Conservation (phyloP, 2,329 filamentous ascomycete species). For the Zymoseptoria pseudotritici region DNA sequence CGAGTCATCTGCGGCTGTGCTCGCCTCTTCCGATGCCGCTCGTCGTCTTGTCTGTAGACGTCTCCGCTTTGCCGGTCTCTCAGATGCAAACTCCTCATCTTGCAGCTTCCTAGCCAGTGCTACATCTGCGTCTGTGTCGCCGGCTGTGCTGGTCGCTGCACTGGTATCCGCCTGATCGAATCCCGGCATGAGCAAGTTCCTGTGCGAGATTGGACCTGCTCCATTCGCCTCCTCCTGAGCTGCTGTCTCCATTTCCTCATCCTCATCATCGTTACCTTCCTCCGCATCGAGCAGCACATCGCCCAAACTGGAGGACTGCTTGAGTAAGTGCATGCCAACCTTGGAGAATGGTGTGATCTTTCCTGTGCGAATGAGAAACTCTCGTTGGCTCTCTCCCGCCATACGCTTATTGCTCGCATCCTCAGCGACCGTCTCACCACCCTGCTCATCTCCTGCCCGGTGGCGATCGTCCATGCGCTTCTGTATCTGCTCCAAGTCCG, state of each 20-base stretch:
- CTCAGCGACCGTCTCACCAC: constrained; percentile 34
- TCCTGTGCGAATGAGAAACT: constrained; percentile 88
- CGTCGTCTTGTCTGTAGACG: constrained; percentile 26
- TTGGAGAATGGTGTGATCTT: constrained; percentile 96
- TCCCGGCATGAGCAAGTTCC: constrained; percentile 42
- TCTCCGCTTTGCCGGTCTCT: constrained; percentile 36
- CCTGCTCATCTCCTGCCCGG: constrained; percentile 43
- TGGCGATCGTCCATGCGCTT: constrained; percentile 71
- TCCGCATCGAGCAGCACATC: constrained; percentile 77
- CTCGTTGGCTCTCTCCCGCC: constrained; percentile 74
- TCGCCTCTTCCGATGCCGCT: constrained; percentile 17
- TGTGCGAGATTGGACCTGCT: constrained; percentile 37
- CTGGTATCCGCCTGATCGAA: constrained; percentile 31
- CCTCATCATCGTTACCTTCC: constrained; percentile 52
- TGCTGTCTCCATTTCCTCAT: constrained; percentile 21
- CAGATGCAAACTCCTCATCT: constrained; percentile 31
- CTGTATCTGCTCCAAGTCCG: constrained; percentile 73
- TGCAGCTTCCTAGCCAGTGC: constrained; percentile 25
- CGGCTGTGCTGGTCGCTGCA: constrained; percentile 14
- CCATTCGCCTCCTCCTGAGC: constrained; percentile 16
- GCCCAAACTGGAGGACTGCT: constrained; percentile 61
- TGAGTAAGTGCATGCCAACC: constrained; percentile 58
- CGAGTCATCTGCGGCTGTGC: constrained; percentile 28
- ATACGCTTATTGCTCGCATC: constrained; percentile 52
- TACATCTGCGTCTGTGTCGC: constrained; percentile 24